Conservation (phyloP, 345 rosid species). For the Anastatica hierochuntica region DNA sequence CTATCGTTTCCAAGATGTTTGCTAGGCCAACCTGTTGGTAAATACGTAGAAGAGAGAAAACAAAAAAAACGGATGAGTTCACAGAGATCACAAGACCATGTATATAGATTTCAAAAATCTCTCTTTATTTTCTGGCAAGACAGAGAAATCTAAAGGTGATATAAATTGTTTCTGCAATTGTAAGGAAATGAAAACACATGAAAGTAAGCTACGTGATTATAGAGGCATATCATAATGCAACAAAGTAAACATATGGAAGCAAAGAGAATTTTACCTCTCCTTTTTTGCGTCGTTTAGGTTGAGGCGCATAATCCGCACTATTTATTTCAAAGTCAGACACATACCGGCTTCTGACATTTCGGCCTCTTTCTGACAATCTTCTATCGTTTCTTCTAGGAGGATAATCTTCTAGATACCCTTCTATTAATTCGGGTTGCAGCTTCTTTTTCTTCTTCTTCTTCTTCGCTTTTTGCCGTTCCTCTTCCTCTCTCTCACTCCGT, state of each 20-base stretch:
- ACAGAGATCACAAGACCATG: not conserved
- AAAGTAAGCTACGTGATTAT: not conserved
- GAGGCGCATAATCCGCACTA: constrained; percentile 46
- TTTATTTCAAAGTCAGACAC: constrained; percentile 37
- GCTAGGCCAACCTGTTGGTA: constrained; percentile 70
- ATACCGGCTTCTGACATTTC: constrained; percentile 48
- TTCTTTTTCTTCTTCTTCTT: constrained; percentile 77
- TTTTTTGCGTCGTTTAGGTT: constrained; percentile 79
- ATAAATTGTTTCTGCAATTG: not conserved
- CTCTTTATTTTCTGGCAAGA: not conserved
- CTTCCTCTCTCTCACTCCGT: constrained; percentile 80
- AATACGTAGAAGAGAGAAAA: not conserved
- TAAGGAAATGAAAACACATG: not conserved
- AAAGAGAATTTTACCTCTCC: constrained; percentile 64
- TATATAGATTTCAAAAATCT: not conserved
- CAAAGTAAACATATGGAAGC: not conserved
- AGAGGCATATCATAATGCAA: not conserved
- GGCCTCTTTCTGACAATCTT: constrained; percentile 58
- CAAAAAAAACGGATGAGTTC: not conserved
- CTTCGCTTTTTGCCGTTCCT: constrained; percentile 63
- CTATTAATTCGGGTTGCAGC: constrained; percentile 36
- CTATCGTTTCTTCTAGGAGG: constrained; percentile 52
- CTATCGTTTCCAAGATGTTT: constrained; percentile 66
- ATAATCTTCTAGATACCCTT: constrained; percentile 41
- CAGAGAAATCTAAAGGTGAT: not conserved